A percentile compares a stretch with the other conserved stretches of the same genome.
These are phyloP conservation scores for Talaromyces piceae DNA, from an alignment of 2,329 filamentous ascomycete species.

Conservation along the genomic window DNA sequence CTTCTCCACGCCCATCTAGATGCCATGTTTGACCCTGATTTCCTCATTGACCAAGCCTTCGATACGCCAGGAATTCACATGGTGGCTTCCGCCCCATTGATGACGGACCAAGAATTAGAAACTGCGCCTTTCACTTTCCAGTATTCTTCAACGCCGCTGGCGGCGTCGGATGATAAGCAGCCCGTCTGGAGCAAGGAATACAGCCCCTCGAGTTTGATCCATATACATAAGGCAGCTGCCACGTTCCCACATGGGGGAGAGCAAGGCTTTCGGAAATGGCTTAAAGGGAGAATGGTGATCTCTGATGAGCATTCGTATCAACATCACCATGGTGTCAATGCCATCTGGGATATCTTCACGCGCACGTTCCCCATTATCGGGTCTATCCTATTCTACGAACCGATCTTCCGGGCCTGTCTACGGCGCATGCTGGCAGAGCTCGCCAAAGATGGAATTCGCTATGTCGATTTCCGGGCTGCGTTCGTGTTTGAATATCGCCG, in stretches of 20 bases:
- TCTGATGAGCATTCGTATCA: constrained; percentile 64
- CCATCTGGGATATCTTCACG: constrained; percentile 76
- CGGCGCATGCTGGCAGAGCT: constrained; percentile 63
- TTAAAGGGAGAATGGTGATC: constrained; percentile 65
- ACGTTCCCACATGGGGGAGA: constrained; percentile 67
- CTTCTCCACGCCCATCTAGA: constrained; percentile 71
- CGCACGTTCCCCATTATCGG: constrained; percentile 66
- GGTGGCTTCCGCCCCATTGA: constrained; percentile 50
- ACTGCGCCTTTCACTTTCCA: constrained; percentile 55
- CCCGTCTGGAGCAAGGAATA: constrained; percentile 65
- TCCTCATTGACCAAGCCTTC: constrained; percentile 65
- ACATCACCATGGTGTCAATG: constrained; percentile 75
- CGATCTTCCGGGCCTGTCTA: constrained; percentile 73
- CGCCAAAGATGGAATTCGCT: constrained; percentile 73
- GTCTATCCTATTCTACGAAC: constrained; percentile 79
- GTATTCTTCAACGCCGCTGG: constrained; percentile 44
- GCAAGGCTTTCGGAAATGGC: constrained; percentile 67
- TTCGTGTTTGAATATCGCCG: constrained; percentile 66
- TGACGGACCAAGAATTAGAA: constrained; percentile 46
- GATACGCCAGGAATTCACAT: constrained; percentile 67
- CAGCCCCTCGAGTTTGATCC: constrained; percentile 49
- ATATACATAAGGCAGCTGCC: constrained; percentile 57
- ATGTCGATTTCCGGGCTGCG: constrained; percentile 72
- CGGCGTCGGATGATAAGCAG: constrained; percentile 34
- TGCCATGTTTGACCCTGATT: constrained; percentile 84